Evolutionary conservation across 2,329 filamentous ascomycete species (phyloP).

Genomic region (Cyanodermella asteris): DNA sequence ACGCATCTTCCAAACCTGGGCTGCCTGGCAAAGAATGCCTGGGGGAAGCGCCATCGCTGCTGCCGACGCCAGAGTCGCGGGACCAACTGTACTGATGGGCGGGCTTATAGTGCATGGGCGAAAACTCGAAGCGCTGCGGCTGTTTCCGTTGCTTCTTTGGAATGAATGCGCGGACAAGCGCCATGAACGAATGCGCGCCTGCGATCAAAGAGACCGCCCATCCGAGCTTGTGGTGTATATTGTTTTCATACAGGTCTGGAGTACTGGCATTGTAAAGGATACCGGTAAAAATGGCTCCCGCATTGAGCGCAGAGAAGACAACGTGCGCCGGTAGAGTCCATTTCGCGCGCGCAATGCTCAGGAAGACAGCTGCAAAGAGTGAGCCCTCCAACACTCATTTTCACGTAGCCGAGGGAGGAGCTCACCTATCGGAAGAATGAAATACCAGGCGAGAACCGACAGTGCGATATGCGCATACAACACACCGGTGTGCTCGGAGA

Average conservation of each 20-base stretch:
- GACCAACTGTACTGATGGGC: too few species aligned
- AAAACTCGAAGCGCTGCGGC: too few species aligned
- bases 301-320: slow-evolving; percentile 41
- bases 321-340: slow-evolving; percentile 50
- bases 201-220: slow-evolving; percentile 63
- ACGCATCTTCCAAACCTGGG: slow-evolving; percentile 25
- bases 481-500: slow-evolving; percentile 30
- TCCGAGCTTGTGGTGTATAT: slow-evolving; percentile 71
- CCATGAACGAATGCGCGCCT: slow-evolving; percentile 46
- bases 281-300: slow-evolving; percentile 40
- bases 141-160: too few species aligned
- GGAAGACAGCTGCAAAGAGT: slow-evolving; percentile 45
- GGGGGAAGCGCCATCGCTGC: too few species aligned
- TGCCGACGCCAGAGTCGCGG: too few species aligned
- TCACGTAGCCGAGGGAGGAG: slow-evolving; percentile 6
- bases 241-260: slow-evolving; percentile 68
- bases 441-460: slow-evolving; percentile 51
- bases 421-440: slow-evolving; percentile 51
- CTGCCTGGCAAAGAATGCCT: too few species aligned
- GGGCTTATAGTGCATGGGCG: too few species aligned
- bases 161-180: too few species aligned
- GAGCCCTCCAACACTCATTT: slow-evolving; percentile 1
- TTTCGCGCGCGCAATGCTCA: slow-evolving; percentile 61
- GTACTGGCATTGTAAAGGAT: slow-evolving; percentile 59
- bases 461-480: slow-evolving; percentile 50